Percentiles rank a stretch among this genome's conserved stretches.
Evolutionary conservation across 768 basidiomycete species (phyloP).

Genomic region (Russula earlei): DNA sequence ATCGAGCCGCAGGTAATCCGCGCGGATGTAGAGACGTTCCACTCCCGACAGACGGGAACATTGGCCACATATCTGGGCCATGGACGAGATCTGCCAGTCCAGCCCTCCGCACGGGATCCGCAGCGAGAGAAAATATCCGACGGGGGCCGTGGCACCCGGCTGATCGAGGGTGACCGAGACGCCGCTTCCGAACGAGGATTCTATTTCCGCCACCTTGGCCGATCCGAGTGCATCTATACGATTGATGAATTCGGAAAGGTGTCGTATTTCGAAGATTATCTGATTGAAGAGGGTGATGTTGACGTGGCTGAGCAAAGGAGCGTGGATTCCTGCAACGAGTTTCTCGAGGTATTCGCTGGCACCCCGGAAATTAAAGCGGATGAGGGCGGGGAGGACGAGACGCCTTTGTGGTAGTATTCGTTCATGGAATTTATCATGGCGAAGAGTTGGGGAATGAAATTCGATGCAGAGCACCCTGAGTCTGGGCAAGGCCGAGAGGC

Average conservation of each 20-base stretch:
- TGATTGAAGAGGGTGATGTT: not conserved
- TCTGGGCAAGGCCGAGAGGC: not conserved
- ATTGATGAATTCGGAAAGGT: not conserved
- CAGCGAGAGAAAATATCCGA: not conserved
- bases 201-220: not conserved
- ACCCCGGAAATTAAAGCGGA: not conserved
- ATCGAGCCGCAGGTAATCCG: not conserved
- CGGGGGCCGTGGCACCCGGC: not conserved
- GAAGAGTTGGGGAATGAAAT: not conserved
- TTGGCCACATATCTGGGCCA: not conserved
- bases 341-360: not conserved
- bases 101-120: not conserved
- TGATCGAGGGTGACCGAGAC: not conserved
- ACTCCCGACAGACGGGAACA: not conserved
- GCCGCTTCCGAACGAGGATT: not conserved
- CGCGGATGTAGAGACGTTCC: not conserved
- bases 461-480: not conserved
- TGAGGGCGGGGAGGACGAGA: not conserved
- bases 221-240: not conserved
- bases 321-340: not conserved
- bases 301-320: not conserved
- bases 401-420: not conserved
- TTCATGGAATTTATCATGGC: not conserved
- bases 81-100: slow-evolving; percentile 1
- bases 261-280: not conserved